Evolutionary conservation across 148 eudicot species (phyloP).

Genomic region (Salicornia ramosissima): DNA sequence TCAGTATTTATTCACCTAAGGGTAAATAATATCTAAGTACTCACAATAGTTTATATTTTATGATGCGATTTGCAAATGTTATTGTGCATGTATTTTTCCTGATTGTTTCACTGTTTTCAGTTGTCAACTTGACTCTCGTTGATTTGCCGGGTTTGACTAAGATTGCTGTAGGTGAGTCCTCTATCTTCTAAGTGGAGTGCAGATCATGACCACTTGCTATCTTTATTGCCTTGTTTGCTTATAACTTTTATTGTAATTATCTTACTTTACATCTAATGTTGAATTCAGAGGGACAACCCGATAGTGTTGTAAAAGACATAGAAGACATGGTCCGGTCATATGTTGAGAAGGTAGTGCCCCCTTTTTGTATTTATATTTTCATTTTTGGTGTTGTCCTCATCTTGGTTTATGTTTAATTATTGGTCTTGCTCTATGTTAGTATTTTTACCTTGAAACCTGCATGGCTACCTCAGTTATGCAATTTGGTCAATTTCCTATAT

Average conservation of each 20-base stretch:
- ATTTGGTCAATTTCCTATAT: no score
- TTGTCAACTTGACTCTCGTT: constrained; percentile 88
- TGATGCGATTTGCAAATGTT: constrained; percentile 3
- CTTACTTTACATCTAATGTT: constrained; percentile 3
- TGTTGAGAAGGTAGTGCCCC: constrained; percentile 55
- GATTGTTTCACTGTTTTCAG: constrained; percentile 38
- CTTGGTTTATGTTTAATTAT: no score
- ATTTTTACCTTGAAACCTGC: not conserved
- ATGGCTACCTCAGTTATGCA: not conserved
- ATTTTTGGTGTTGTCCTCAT: not conserved
- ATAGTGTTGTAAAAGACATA: constrained; percentile 61
- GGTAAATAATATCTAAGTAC: constrained; percentile 36
- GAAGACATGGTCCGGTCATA: constrained; percentile 76
- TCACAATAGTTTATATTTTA: not conserved
- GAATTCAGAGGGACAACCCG: constrained; percentile 70
- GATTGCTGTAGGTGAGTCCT: constrained; percentile 86
- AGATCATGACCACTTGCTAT: not conserved
- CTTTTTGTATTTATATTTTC: not conserved
- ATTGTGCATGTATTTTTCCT: not conserved
- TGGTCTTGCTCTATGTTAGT: no score
- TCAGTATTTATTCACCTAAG: constrained; percentile 84
- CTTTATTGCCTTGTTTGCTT: no score
- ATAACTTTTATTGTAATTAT: not conserved
- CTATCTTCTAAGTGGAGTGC: constrained; percentile 4
- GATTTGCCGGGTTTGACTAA: constrained; percentile 96